A percentile compares a stretch with the other conserved stretches of the same genome.
Evolutionary conservation across 2,329 filamentous ascomycete species (phyloP).

Genomic region (Exophiala calicioides): DNA sequence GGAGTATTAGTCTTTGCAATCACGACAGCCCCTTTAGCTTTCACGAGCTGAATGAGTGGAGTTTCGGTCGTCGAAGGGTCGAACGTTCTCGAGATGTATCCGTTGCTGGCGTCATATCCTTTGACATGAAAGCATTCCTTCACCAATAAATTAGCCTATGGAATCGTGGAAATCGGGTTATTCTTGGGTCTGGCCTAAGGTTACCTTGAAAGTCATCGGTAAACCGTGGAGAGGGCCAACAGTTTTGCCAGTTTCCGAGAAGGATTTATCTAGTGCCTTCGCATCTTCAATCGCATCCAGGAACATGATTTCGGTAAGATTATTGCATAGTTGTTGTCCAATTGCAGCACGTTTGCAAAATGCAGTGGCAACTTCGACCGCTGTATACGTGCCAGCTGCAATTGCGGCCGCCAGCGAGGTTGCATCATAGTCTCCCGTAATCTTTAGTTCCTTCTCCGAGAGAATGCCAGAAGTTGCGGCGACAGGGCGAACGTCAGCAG

Average conservation of each 20-base stretch:
- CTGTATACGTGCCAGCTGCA: slow-evolving; percentile 37
- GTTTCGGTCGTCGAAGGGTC: slow-evolving; percentile 60
- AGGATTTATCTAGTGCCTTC: slow-evolving; percentile 38
- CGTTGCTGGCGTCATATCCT: slow-evolving; percentile 57
- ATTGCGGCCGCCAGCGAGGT: slow-evolving; percentile 41
- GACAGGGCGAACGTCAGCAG: slow-evolving; percentile 31
- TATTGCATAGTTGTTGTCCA: slow-evolving; percentile 35
- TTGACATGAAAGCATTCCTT: slow-evolving; percentile 36
- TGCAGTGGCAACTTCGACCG: slow-evolving; percentile 52
- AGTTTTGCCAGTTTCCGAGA: slow-evolving; percentile 33
- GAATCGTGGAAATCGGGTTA: no score
- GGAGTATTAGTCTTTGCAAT: slow-evolving; percentile 72
- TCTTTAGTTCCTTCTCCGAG: slow-evolving; percentile 52
- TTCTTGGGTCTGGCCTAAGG: no score
- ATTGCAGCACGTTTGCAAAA: slow-evolving; percentile 52
- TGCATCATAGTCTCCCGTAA: slow-evolving; percentile 56
- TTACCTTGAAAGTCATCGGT: slow-evolving; percentile 40
- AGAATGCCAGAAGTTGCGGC: slow-evolving; percentile 42
- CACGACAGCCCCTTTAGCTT: slow-evolving; percentile 62
- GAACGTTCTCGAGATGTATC: slow-evolving; percentile 61
- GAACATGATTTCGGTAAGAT: slow-evolving; percentile 42
- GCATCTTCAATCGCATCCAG: slow-evolving; percentile 39
- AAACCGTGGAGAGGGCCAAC: slow-evolving; percentile 43
- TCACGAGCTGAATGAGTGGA: slow-evolving; percentile 59
- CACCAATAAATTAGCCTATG: slow-evolving; percentile 1